These are phyloP conservation scores for Juglanconis juglandina DNA, from an alignment of 2,329 filamentous ascomycete genomes.

Conservation along the genomic window DNA sequence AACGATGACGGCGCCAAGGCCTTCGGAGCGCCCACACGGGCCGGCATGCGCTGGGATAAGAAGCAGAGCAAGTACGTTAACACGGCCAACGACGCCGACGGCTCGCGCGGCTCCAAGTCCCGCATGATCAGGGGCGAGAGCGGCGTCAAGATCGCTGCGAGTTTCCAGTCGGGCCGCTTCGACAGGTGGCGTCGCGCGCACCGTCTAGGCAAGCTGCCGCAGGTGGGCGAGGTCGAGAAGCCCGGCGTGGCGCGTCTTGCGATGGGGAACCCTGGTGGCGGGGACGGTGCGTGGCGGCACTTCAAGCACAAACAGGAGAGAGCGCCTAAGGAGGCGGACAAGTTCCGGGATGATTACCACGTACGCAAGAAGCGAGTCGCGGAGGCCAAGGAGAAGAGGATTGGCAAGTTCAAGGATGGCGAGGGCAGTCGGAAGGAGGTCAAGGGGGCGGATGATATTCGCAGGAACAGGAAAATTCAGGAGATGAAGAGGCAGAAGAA, in stretches of 20 bases:
- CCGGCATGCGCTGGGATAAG: constrained; percentile 92
- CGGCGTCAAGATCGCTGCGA: constrained; percentile 92
- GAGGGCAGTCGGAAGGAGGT: constrained; percentile 73
- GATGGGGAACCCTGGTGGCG: constrained; percentile 27
- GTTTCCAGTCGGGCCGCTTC: constrained; percentile 89
- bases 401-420: constrained; percentile 71
- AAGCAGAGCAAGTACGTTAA: constrained; percentile 94
- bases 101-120: constrained; percentile 60
- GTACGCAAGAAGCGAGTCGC: constrained; percentile 85
- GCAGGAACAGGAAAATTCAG: constrained; percentile 73
- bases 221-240: constrained; percentile 77
- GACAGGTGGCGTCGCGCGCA: constrained; percentile 88
- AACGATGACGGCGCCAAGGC: constrained; percentile 80
- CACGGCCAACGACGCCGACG: constrained; percentile 90
- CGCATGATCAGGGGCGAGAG: constrained; percentile 79
- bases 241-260: constrained; percentile 31
- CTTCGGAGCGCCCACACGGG: constrained; percentile 72
- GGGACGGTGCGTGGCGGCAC: constrained; percentile 45
- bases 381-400: constrained; percentile 79
- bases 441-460: constrained; percentile 77
- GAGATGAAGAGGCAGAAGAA: constrained; percentile 84
- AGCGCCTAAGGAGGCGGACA: constrained; percentile 91
- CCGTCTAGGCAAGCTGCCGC: constrained; percentile 72
- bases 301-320: constrained; percentile 85
- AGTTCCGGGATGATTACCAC: constrained; percentile 85